Evolutionary conservation across 768 basidiomycete genomes (phyloP), one percentile per base, ranked within the genome.

Genomic region (Trametes villosa): DNA sequence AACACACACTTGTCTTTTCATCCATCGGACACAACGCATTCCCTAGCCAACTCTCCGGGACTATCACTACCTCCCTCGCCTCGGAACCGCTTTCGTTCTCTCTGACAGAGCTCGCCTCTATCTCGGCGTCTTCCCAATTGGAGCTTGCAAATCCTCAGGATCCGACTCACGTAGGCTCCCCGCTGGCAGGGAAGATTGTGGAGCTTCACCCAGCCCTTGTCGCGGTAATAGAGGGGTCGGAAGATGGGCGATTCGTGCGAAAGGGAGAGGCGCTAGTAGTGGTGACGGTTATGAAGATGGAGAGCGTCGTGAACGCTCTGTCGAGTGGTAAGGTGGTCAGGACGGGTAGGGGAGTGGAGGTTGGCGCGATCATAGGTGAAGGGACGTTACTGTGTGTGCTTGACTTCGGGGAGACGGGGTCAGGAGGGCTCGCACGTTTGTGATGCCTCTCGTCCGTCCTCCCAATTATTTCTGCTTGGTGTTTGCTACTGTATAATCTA

Each of bases 221-320:
- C 9, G 33, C 49, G 3, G 34, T 12, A 1, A 34, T 33, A n/a
- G 48, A 41, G 4, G 52, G 27, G n/a, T 3, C 29, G 8, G 36
- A 40, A 8, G 18, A 26, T 4, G 44, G 20, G 11, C 24, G 18
- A 7, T 12, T 26, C 7, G 53, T 65, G 34, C 31, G 30, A 0
- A 3, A 38, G 22, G 64, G 64, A 27, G 64, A 59, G 17, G 17
- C 53, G 20, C 22, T 65, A 48, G 60, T 53, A 2, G 57, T 62
- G 17, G 33, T 65, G 7, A 59, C 47, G 22, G 57, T 59, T 22
- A 65, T 65, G 64, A 65, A 65, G 57, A 65, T 65, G 60, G 64
- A 65, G 53, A 62, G 24, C 26, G 57, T 59, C 7, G 53, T 65
- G 9, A 52, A 18, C n/a, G 52, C 60, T 8, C 47, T 57, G 4